Percentiles rank a stretch among this genome's conserved stretches.
Conservation (phyloP, 2,329 filamentous ascomycete species). For the Coniochaeta sp. region DNA sequence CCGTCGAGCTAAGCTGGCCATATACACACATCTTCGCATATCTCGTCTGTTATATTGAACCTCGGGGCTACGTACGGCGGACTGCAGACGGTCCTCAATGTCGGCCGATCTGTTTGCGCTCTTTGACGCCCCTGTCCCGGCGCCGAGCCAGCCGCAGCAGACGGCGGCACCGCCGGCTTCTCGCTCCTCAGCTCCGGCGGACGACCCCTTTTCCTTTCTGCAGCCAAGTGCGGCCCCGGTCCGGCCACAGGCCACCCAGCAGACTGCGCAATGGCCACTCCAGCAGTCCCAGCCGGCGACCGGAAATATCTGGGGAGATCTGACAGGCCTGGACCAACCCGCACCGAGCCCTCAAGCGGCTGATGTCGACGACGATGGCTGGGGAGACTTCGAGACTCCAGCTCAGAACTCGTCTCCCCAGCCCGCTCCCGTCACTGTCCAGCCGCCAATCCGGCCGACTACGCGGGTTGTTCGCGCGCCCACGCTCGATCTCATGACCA, state of each 20-base stretch:
- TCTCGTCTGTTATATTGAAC: not conserved
- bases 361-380: constrained; percentile 53
- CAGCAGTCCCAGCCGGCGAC: constrained; percentile 4
- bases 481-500: constrained; percentile 46
- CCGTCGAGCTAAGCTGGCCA: not conserved
- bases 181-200: constrained; percentile 9
- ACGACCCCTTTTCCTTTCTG: constrained; percentile 25
- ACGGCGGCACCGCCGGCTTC: constrained; percentile 4
- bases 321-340: constrained; percentile 7
- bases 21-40: not conserved
- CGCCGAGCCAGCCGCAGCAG: constrained; percentile 18
- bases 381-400: constrained; percentile 58
- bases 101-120: constrained; percentile 60
- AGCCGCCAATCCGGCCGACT: constrained; percentile 2
- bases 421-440: constrained; percentile 5
- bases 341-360: constrained; percentile 8
- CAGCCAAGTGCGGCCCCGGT: constrained; percentile 10
- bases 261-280: constrained; percentile 16
- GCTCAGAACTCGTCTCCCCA: constrained; percentile 4
- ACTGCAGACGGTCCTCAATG: constrained; percentile 30
- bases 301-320: constrained; percentile 16
- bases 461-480: constrained; percentile 35
- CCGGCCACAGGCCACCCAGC: constrained; percentile 7
- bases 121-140: constrained; percentile 44
- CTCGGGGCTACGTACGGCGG: no score